These are phyloP conservation scores for Boletus subcaerulescens DNA, from an alignment of 768 basidiomycete genomes.

Conservation along the genomic window DNA sequence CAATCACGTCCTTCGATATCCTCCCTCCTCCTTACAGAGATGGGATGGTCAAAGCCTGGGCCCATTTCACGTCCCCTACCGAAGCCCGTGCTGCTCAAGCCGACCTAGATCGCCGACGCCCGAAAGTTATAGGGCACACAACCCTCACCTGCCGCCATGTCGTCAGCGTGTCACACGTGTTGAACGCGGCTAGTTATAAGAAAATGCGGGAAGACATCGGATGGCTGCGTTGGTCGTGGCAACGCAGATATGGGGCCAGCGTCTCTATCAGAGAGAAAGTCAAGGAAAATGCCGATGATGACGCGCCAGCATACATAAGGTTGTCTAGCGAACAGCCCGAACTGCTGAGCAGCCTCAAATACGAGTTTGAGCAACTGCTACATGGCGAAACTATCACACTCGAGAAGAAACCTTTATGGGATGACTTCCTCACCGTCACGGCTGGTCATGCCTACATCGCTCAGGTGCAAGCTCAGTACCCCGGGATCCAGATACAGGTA, in stretches of 20 bases:
- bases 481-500: constrained; percentile 42
- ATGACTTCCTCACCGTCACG: constrained; percentile 51
- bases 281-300: constrained; percentile 6
- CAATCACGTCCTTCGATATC: constrained; percentile 42
- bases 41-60: constrained; percentile 53
- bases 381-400: constrained; percentile 57
- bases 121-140: constrained; percentile 44
- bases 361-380: constrained; percentile 57
- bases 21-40: constrained; percentile 49
- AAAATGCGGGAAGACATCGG: constrained; percentile 45
- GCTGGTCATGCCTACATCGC: constrained; percentile 46
- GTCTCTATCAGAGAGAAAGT: constrained; percentile 30
- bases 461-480: constrained; percentile 37
- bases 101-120: constrained; percentile 46
- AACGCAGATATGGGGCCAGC: constrained; percentile 26
- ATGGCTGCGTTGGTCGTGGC: constrained; percentile 39
- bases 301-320: constrained; percentile 37
- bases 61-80: constrained; percentile 46
- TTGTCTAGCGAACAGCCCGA: constrained; percentile 50
- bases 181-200: constrained; percentile 39
- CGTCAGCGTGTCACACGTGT: constrained; percentile 45
- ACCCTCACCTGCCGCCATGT: constrained; percentile 51
- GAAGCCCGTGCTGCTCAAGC: constrained; percentile 53
- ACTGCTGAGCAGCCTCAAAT: constrained; percentile 54
- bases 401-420: constrained; percentile 59